These are phyloP conservation scores for Phytophthora cactorum DNA, from an alignment of 352 stramenopile genomes.

Conservation along the genomic window DNA sequence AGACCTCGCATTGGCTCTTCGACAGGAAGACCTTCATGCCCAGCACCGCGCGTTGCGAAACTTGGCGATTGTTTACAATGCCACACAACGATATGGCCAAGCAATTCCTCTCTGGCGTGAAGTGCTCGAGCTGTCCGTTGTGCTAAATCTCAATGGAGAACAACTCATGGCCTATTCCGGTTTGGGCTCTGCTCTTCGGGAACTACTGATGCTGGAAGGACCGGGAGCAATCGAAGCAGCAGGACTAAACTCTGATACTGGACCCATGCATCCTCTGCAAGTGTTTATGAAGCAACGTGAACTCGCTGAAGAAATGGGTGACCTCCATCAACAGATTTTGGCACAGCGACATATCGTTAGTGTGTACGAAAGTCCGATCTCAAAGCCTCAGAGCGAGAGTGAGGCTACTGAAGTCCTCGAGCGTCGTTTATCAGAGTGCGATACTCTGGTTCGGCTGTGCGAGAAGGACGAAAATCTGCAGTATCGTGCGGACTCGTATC, in stretches of 20 bases:
- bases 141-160: constrained; percentile 47
- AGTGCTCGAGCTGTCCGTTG: constrained; percentile 49
- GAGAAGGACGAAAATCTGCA: constrained; percentile 46
- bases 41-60: constrained; percentile 62
- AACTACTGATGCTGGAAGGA: constrained; percentile 33
- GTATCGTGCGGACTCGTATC: constrained; percentile 52
- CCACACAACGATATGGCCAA: constrained; percentile 52
- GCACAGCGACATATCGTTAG: constrained; percentile 56
- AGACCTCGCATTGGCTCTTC: constrained; percentile 53
- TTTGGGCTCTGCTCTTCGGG: constrained; percentile 47
- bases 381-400: constrained; percentile 21
- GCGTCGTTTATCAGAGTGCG: constrained; percentile 53
- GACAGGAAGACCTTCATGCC: constrained; percentile 57
- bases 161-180: constrained; percentile 53
- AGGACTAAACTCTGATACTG: constrained; percentile 3
- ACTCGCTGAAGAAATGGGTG: constrained; percentile 47
- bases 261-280: constrained; percentile 32
- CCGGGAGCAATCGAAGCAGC: constrained; percentile 16
- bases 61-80: constrained; percentile 53
- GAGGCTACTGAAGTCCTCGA: constrained; percentile 33
- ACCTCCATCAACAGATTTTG: constrained; percentile 51
- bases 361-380: constrained; percentile 53
- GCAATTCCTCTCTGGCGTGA: constrained; percentile 63
- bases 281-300: constrained; percentile 56
- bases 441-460: constrained; percentile 50